Base-by-base conservation (phyloP, 1,284 basidiomycete species). In the Lentinula novae-zelandiae region DNA sequence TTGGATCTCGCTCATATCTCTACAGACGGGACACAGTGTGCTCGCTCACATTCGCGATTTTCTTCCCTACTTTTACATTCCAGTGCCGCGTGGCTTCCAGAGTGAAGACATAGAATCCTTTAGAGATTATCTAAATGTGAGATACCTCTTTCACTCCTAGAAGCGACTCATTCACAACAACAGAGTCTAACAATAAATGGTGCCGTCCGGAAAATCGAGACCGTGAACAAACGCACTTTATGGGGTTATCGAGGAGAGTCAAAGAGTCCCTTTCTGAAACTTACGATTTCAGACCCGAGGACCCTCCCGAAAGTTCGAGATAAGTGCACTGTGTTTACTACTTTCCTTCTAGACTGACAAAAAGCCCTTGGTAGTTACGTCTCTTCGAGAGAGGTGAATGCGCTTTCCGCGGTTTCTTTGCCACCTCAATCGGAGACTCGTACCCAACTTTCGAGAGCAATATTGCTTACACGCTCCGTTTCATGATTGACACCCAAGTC, bases 401-500 rank as follows among this genome's bases (percentile, higher is more conserved):
- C 64, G 75, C 78, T 33, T 96, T 87, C 72, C 80, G 60, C 8
- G 60, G 86, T 60, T 85, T 82, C 52, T 75, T 93, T 15, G 94
- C 93, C 68, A 67, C 76, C 15, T 42, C 15, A 9, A 60, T 63
- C 0, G 75, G 75, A 3, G 84, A 82, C 42, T 66, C 70, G 20
- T 74, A 79, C 20, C 68, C 86, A 49, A 97, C 95, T 0, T 98
- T 83, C 66, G 95, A 98, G 73, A 96, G 94, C 70, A 97, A 98
- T 70, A 91, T 98, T 59, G 84, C 85, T 0, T 98, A 93, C 69
- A 87, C 83, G 1, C 76, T 98, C 51, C 86, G 96, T 3, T 98
- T 97, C 73, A 98, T 98, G 95, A 95, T 98, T 64, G 96, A 98
- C 69, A 91, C 92, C 3, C 89, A 93, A 79, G 85, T 98, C 22